Conservation (phyloP, 768 basidiomycete genomes). For the Podaxis rugospora region DNA sequence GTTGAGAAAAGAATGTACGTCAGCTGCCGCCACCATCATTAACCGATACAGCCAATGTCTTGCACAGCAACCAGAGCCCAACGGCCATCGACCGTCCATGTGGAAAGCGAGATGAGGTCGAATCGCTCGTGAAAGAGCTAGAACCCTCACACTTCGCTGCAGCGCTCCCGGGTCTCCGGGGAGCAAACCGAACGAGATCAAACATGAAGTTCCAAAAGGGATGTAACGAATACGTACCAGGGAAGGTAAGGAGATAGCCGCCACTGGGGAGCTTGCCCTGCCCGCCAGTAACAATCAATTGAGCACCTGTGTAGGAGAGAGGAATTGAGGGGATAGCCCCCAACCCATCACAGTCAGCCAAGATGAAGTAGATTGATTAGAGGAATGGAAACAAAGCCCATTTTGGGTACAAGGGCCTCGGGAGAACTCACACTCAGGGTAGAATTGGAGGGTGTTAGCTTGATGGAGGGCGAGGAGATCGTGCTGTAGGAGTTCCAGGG, state of each 20-base stretch:
- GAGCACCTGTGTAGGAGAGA: constrained; percentile 18
- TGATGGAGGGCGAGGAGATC: constrained; percentile 33
- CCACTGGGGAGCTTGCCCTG: constrained; percentile 28
- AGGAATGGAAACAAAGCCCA: not conserved
- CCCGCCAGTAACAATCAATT: constrained; percentile 32
- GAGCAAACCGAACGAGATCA: not conserved
- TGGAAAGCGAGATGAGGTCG: not conserved
- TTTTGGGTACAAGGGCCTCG: not conserved
- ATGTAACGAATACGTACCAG: constrained; percentile 15
- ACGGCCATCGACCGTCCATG: not conserved
- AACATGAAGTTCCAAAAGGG: not conserved
- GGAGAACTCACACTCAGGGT: constrained; percentile 28
- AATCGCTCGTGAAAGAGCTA: not conserved
- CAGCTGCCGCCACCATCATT: not conserved
- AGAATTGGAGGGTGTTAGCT: constrained; percentile 33
- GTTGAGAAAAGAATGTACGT: not conserved
- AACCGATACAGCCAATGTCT: not conserved
- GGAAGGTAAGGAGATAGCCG: constrained; percentile 28
- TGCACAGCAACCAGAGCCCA: not conserved
- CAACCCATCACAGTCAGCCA: not conserved
- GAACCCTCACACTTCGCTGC: not conserved
- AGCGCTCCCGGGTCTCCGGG: not conserved
- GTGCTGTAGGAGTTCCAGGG: constrained; percentile 17
- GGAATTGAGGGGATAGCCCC: not conserved
- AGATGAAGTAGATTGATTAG: not conserved